Percentiles rank a stretch among this genome's conserved stretches.
Conservation (phyloP, 2,329 filamentous ascomycete species). For the Monosporascus sp. region DNA sequence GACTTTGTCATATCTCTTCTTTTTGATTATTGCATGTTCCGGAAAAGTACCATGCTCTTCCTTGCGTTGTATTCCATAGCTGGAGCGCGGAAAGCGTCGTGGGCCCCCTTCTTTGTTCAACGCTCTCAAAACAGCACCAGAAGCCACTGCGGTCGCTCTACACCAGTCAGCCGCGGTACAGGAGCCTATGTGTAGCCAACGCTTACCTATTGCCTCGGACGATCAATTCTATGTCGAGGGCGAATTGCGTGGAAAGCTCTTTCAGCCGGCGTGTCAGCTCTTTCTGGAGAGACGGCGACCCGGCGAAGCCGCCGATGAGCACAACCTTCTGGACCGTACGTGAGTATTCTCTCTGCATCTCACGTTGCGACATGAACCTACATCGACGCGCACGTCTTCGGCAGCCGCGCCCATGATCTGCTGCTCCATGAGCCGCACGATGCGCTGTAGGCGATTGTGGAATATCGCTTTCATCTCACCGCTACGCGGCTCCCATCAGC, state of each 20-base stretch:
- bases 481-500: not conserved
- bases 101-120: constrained; percentile 24
- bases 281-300: constrained; percentile 19
- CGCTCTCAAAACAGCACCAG: constrained; percentile 25
- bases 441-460: constrained; percentile 5
- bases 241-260: not conserved
- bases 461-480: constrained; percentile 10
- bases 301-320: constrained; percentile 27
- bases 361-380: not conserved
- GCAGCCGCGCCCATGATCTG: constrained; percentile 1
- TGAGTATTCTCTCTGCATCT: too few relatives aligned
- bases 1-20: too few relatives aligned
- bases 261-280: constrained; percentile 13
- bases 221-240: too few relatives aligned
- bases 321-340: constrained; percentile 19
- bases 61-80: constrained; percentile 22
- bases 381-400: not conserved
- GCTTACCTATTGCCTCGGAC: too few relatives aligned
- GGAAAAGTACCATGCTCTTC: constrained; percentile 3
- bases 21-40: not conserved
- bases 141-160: constrained; percentile 23
- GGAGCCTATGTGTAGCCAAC: too few relatives aligned
- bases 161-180: not conserved
- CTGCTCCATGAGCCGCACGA: constrained; percentile 2
- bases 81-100: constrained; percentile 17